Evolutionary conservation across 2,329 filamentous ascomycete genomes (phyloP), one percentile per base, ranked within the genome.

Genomic region (Periconia sp.): DNA sequence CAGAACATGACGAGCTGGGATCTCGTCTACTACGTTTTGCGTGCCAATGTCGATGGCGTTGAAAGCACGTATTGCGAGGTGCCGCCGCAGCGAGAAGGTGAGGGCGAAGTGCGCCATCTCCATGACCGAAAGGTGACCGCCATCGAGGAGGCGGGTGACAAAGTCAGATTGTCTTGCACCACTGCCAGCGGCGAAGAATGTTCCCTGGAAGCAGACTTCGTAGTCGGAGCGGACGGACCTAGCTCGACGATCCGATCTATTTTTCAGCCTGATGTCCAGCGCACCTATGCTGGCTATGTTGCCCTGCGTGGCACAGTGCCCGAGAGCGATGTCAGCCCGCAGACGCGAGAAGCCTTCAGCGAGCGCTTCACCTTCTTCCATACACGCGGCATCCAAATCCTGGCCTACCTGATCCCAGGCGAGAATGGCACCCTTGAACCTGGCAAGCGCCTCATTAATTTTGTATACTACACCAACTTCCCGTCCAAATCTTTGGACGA

Each of bases 391-490:
- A 59, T 68, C 1, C 70, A 73, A 36, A 66, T 70, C 15, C 58
- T 74, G 1, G 70, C 66, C 10, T 78, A 78, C 48, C 56, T 72
- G 4, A 76, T 79, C n/a, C 76, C 75, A 1, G 71, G 72, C 1
- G 59, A 68, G 11, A 56, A 72, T 19, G 75, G 74, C 2, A 64
- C 61, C 1, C 60, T 74, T 4, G 57, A 63, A 22, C 56, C 63
- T 0, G 73, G 71, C 4, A 54, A 73, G 17, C 68, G 74, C 9
- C 66, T 75, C 3, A 63, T 78, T 48, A 78, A 78, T 43, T 77
- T 69, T 48, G 72, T 78, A 1, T 77, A 73, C 66, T 79, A 78
- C 57, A 68, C 59, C 38, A 74, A 77, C 48, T 64, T 72, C 18
- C 48, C 60, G 0, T 53, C 60, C 1, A 22, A 40, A 9, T 57